Base-by-base conservation (phyloP, 108 stramenopile species). In the Skeletonema grethae region DNA sequence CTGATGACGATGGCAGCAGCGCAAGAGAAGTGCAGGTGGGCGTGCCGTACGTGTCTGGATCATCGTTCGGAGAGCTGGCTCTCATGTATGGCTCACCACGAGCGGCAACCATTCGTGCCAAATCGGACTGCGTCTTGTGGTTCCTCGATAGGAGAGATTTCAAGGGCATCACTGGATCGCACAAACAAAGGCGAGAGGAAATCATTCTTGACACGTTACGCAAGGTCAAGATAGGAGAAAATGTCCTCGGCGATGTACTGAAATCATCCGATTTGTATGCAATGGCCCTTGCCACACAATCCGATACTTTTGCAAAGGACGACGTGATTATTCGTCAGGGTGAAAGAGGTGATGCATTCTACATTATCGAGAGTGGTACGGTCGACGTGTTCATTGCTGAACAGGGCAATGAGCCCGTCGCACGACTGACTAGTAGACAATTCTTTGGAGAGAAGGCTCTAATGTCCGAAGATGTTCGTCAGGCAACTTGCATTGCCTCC, bases 391-490 rank as follows among this genome's bases (percentile, higher is more conserved):
- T 81, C 16, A 82, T 82, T 43, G 81, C 80, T 20, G 89, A 77
- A 0, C 75, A 79, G 53, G 86, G 86, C 16, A 70, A 69, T n/a
- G 76, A 80, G 29, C 85, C 88, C 60, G 64, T 92, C 67, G 79
- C 86, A 28, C 64, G 64, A 12, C 70, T 97, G 46, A 78, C 74
- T 9, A 76, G 80, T 34, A 94, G 96, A 0, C 90, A 94, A 32
- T 91, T 88, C 77, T 95, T 95, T 79, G 96, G 96, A 22, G 96
- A 97, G 72, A 85, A 87, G 35, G 92, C 96, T 4, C 67, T 97
- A 12, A 53, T 93, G 1, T 76, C 87, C 1, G 92, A 91, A 57
- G 91, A 93, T 53, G 86, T 87, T 36, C 77, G 86, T 8, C 61
- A 88, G 57, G 91, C 89, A 13, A 90, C 90, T 56, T 84, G 89